Conservation (phyloP, 108 stramenopile genomes). For the Fragilariopsis cylindrus region DNA sequence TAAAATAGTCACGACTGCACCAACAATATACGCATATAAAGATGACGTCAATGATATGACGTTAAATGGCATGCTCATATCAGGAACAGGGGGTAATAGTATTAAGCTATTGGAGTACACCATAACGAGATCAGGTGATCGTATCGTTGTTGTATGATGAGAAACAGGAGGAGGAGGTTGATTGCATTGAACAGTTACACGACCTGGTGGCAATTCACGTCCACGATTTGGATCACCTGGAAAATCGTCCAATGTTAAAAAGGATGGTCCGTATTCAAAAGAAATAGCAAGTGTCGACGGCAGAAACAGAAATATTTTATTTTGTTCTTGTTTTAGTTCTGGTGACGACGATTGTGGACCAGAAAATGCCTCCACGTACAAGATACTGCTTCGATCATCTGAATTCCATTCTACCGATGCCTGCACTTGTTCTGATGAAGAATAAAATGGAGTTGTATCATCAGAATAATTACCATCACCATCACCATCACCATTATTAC, state of each 20-base stretch:
- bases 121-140: background rate
- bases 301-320: background rate
- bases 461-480: too few species aligned
- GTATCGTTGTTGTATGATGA: background rate
- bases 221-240: constrained; percentile 87
- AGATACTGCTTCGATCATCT: constrained; percentile 13
- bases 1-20: constrained; percentile 77
- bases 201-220: constrained; percentile 63
- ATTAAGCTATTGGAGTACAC: constrained; percentile 62
- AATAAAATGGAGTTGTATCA: background rate
- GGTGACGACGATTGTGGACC: constrained; percentile 6
- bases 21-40: constrained; percentile 84
- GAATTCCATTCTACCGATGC: constrained; percentile 28
- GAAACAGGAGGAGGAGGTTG: too few species aligned
- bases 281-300: constrained; percentile 50
- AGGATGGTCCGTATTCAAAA: constrained; percentile 68
- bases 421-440: background rate
- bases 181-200: constrained; percentile 44
- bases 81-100: constrained; percentile 82
- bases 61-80: constrained; percentile 97
- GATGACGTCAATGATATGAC: constrained; percentile 88
- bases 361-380: constrained; percentile 1
- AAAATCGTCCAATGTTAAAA: constrained; percentile 73
- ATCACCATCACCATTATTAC: background rate
- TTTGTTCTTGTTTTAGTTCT: background rate